Base-by-base conservation (phyloP, 768 basidiomycete genomes). In the Boletus rufocinnamomeus region DNA sequence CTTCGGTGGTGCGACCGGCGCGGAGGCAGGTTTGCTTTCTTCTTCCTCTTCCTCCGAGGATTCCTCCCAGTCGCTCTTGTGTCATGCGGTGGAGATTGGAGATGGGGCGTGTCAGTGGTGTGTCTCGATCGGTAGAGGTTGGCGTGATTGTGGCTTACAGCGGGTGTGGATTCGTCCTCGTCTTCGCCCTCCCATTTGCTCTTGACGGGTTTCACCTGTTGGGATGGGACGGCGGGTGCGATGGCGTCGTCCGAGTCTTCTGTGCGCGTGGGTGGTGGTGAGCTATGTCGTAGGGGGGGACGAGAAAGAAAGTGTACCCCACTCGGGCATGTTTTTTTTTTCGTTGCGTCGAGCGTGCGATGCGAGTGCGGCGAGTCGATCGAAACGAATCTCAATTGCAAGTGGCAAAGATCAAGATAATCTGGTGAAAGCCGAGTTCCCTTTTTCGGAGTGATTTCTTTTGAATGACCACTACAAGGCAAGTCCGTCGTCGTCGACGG, bases 1-100 rank as follows among this genome's bases (percentile, higher is more conserved):
- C 79, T 91, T 93, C 2, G 88, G 84, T 4, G 91, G 87, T 19
- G 87, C 86, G 47, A 79, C 82, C 0, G 83, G 63, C 6, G 78
- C 69, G 2, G 82, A 53, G 43, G 79, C 72, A 6, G 80, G 74
- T 48, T 82, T 75, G 59, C 76, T 78, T 3, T 86, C 83, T 13
- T 85, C 84, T 54, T 92, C 92, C 40, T 89, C 92, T 40, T 89
- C 88, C 7, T 84, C 84, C 8, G 86, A 87, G 1, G 89, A 89
- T 35, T 80, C 91, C 66, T 98, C 95, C 96, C 96, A 98, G 74
- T 97, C 95, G 74, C 92, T 94, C 93, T 40, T 96, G 66, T 34
- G 14, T n/a, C 6, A 16, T 3, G 41, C 34, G 32, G 23, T 19
- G 4, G 9, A 11, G 44, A 35, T 2, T 14, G 23, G 21, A 25